phyloP scores from a whole-genome alignment of 192 early-diverging fungal species.

The Umbelopsis sp. region DNA sequence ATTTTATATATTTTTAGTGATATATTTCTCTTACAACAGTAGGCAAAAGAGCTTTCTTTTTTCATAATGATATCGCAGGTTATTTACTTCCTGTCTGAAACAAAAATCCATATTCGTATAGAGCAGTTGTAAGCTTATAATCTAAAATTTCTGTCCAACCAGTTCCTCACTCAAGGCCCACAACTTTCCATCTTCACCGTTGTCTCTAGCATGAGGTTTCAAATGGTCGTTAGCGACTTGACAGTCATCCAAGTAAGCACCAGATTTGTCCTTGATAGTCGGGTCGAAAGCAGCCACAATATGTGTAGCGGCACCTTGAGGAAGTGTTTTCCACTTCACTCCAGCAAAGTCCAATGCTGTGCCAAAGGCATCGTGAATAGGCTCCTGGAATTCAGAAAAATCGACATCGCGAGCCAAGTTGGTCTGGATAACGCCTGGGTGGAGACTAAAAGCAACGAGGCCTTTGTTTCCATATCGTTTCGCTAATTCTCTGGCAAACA shows the following conservation, averaged over 20 bases:
- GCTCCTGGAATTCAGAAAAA: no score
- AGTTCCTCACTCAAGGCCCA: slow-evolving; percentile 8
- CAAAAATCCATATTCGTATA: no score
- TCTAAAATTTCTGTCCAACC: not conserved
- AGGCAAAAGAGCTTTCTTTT: no score
- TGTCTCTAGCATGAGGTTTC: not conserved
- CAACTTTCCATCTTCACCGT: not conserved
- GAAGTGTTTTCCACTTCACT: not conserved
- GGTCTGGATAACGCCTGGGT: not conserved
- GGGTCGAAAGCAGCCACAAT: slow-evolving; percentile 12
- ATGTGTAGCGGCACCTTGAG: not conserved
- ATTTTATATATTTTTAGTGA: no score
- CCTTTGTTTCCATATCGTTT: slow-evolving; percentile 9
- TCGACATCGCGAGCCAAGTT: not conserved
- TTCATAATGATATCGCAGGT: no score
- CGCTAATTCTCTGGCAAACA: slow-evolving; percentile 38
- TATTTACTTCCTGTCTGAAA: no score
- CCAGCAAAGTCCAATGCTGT: not conserved
- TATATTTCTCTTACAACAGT: no score
- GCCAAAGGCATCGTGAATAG: not conserved
- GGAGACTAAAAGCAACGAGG: slow-evolving; percentile 4
- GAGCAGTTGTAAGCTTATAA: no score
- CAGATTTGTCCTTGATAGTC: not conserved
- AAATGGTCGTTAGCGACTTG: not conserved
- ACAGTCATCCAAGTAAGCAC: not conserved